Base-by-base conservation (phyloP, 1,284 basidiomycete genomes). In the Cutaneotrichosporon curvatum region DNA sequence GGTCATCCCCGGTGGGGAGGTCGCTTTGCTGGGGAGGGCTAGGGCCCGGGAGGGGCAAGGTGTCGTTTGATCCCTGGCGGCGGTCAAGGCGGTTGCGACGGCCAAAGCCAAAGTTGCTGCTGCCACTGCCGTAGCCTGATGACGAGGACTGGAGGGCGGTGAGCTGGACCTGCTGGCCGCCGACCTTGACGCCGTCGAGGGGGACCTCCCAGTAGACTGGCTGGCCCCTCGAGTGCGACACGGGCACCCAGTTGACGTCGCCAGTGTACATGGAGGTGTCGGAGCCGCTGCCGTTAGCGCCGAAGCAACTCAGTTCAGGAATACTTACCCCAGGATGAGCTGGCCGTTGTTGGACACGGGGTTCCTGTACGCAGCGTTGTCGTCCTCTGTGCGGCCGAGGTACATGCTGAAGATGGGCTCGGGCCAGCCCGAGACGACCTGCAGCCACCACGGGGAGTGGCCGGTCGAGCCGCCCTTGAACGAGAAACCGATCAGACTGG, bases 391-490 rank as follows among this genome's bases (percentile, higher is more conserved):
- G 31, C 85, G 78, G 15, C 83, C 83, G 22, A 90, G 73, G 55
- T 85, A 81, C 63, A 90, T 84, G 0, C 78, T 78, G 80, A 91
- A 87, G 18, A 86, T 52, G 0, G 83, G 81, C 6, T 76, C 61
- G 46, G 81, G 75, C 78, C 81, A 82, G 35, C 77, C 30, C 10
- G 18, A n/a, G 10, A 16, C 4, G 18, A 44, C 42, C 9, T 34
- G 42, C 42, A 36, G 34, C 33, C 25, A 44, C 42, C 42, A 44
- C 19, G 42, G 25, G 23, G 16, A 20, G 35, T 34, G 12, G 22
- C 42, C 33, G 22, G 32, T 32, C 15, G 42, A 5, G 5, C 9
- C 15, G 32, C 9, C 15, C 6, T 10, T 34, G 16, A 34, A 34
- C 8, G 8, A 21, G 18, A 44, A 44, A 28, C 42, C 42, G 18